These are phyloP conservation scores for Myxozyma kluyveri DNA, from an alignment of 805 yeast species.

Conservation along the genomic window DNA sequence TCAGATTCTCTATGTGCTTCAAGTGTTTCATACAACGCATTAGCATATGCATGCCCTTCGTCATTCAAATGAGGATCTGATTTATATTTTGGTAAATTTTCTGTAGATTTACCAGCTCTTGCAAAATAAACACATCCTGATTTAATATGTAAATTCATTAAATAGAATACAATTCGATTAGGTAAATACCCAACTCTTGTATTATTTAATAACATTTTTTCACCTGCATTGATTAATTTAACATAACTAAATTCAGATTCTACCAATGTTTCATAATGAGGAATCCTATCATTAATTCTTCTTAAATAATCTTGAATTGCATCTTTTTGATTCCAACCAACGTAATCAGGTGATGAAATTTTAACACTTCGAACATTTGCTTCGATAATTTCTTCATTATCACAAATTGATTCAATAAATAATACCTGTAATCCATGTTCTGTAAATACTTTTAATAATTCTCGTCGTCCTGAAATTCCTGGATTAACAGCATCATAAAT, in stretches of 20 bases:
- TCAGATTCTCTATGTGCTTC: conserved; percentile 38
- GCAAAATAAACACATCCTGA: conserved; percentile 92
- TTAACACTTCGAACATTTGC: conserved; percentile 82
- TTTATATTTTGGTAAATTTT: conserved; percentile 55
- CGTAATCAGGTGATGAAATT: conserved; percentile 66
- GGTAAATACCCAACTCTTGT: conserved; percentile 84
- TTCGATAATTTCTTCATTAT: conserved; percentile 63
- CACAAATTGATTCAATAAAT: conserved; percentile 84
- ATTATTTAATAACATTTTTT: conserved; percentile 71
- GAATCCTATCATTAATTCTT: conserved; percentile 65
- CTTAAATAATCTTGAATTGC: conserved; percentile 77
- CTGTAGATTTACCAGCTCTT: conserved; percentile 49
- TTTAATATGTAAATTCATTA: conserved; percentile 86
- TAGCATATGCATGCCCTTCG: conserved; percentile 69
- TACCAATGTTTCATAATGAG: conserved; percentile 67
- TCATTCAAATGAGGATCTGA: conserved; percentile 79
- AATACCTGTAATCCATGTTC: conserved; percentile 67
- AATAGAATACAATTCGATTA: conserved; percentile 84
- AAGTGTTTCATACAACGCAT: conserved; percentile 59
- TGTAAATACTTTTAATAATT: conserved; percentile 54
- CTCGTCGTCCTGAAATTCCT: conserved; percentile 60
- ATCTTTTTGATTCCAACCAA: conserved; percentile 65
- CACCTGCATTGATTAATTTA: conserved; percentile 88
- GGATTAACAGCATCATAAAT: conserved; percentile 96
- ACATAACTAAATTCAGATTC: conserved; percentile 62